Percentiles rank a stretch among this genome's conserved stretches.
phyloP scores from a whole-genome alignment of 441 rosid genomes.

The Pelargonium myrrhifolium region DNA sequence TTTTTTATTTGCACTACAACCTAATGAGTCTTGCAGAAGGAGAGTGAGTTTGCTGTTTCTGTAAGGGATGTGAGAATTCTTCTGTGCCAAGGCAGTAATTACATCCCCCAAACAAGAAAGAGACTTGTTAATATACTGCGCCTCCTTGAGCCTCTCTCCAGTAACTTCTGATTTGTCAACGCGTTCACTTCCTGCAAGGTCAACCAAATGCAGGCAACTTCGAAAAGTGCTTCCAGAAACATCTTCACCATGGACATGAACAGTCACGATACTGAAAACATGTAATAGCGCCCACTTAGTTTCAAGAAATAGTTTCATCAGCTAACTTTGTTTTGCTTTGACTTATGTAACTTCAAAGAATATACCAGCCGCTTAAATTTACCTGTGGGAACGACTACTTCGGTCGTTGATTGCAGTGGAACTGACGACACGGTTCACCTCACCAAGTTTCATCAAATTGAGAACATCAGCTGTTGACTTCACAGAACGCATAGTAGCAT shows the following conservation, averaged over 20 bases:
- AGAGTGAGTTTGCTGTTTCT: constrained; percentile 96
- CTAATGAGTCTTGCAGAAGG: constrained; percentile 84
- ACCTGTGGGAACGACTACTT: constrained; percentile 95
- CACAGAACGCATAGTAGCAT: constrained; percentile 71
- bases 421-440: constrained; percentile 64
- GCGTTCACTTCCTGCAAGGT: constrained; percentile 96
- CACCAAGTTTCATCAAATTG: constrained; percentile 72
- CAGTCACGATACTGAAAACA: constrained; percentile 57
- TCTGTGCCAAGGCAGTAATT: constrained; percentile 77
- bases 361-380: constrained; percentile 17
- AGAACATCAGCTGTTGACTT: constrained; percentile 64
- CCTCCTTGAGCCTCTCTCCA: constrained; percentile 86
- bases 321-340: not conserved
- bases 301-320: constrained; percentile 11
- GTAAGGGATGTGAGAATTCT: constrained; percentile 80
- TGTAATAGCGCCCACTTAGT: constrained; percentile 16
- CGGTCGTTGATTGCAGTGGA: constrained; percentile 66
- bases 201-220: constrained; percentile 88
- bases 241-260: constrained; percentile 76
- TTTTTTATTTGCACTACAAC: constrained; percentile 22
- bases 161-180: constrained; percentile 88
- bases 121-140: constrained; percentile 78
- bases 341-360: not conserved
- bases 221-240: constrained; percentile 51
- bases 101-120: constrained; percentile 94